A percentile compares a stretch with the other conserved stretches of the same genome.
Evolutionary conservation across 768 basidiomycete genomes (phyloP).

Genomic region (Lepiota venenata): DNA sequence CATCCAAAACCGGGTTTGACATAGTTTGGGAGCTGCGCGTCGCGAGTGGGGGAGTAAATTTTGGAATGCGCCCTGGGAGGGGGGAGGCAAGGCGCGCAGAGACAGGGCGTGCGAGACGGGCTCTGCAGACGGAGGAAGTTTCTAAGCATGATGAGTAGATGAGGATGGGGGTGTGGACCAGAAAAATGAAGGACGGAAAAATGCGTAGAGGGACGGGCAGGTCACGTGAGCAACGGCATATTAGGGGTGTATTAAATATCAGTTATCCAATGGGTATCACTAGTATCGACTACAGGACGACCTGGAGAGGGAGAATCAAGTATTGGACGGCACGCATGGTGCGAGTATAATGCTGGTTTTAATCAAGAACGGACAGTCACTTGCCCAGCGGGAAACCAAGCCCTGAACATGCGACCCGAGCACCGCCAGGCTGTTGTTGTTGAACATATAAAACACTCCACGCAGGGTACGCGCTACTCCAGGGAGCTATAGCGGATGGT

Average conservation of each 20-base stretch:
- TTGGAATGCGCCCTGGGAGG: conserved; percentile 9
- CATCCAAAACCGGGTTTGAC: conserved; percentile 6
- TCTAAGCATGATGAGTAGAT: conserved; percentile 30
- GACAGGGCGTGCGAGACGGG: conserved; percentile 26
- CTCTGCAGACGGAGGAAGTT: conserved; percentile 33
- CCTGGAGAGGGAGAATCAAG: too few relatives aligned
- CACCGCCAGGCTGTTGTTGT: not conserved
- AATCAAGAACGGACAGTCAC: not conserved
- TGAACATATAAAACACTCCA: not conserved
- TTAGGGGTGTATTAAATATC: too few relatives aligned
- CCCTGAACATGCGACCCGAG: not conserved
- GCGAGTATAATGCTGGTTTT: too few relatives aligned
- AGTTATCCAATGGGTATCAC: too few relatives aligned
- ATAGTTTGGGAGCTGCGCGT: conserved; percentile 1
- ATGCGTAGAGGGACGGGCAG: not conserved
- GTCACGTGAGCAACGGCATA: too few relatives aligned
- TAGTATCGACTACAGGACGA: too few relatives aligned
- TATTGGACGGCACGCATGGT: not conserved
- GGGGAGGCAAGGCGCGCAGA: conserved; percentile 19
- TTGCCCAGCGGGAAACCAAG: not conserved
- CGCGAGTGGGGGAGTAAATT: conserved; percentile 6
- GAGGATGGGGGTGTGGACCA: not conserved
- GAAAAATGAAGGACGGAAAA: not conserved
- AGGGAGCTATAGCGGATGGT: not conserved
- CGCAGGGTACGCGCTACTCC: not conserved